phyloP scores from a whole-genome alignment of 192 early-diverging fungal species.

The Mortierella claussenii region DNA sequence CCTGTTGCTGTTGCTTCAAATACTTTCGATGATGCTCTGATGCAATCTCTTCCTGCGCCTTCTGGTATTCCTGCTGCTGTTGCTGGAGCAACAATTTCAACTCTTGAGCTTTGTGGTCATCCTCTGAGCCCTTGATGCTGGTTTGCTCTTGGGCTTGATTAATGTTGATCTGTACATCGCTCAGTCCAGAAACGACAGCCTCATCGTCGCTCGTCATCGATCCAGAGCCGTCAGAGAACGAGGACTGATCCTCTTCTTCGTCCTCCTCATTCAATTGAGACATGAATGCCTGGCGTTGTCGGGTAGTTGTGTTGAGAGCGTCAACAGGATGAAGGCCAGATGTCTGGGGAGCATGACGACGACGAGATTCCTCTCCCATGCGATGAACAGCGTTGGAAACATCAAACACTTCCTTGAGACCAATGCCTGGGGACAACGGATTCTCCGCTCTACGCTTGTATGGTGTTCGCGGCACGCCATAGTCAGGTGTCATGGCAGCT shows the following conservation, averaged over 20 bases:
- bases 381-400: slow-evolving; percentile 82
- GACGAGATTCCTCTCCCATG: slow-evolving; percentile 71
- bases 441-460: slow-evolving; percentile 60
- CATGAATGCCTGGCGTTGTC: slow-evolving; percentile 51
- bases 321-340: slow-evolving; percentile 29
- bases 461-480: slow-evolving; percentile 24
- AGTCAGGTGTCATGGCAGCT: slow-evolving; percentile 13
- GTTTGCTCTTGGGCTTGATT: slow-evolving; percentile 11
- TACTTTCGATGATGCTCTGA: slow-evolving; percentile 46
- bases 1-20: slow-evolving; percentile 34
- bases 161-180: slow-evolving; percentile 20
- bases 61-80: slow-evolving; percentile 52
- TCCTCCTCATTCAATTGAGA: slow-evolving; percentile 55
- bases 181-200: slow-evolving; percentile 17
- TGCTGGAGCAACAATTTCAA: slow-evolving; percentile 18
- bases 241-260: slow-evolving; percentile 12
- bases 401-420: slow-evolving; percentile 79
- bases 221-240: slow-evolving; percentile 7
- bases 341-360: slow-evolving; percentile 27
- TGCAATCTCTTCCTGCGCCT: slow-evolving; percentile 40
- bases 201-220: slow-evolving; percentile 36
- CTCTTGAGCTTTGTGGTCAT: neutral
- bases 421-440: slow-evolving; percentile 63
- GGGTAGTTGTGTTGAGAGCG: slow-evolving; percentile 13
- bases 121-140: neutral